Conservation (phyloP, 1,284 basidiomycete species). For the Coriolopsis trogii region DNA sequence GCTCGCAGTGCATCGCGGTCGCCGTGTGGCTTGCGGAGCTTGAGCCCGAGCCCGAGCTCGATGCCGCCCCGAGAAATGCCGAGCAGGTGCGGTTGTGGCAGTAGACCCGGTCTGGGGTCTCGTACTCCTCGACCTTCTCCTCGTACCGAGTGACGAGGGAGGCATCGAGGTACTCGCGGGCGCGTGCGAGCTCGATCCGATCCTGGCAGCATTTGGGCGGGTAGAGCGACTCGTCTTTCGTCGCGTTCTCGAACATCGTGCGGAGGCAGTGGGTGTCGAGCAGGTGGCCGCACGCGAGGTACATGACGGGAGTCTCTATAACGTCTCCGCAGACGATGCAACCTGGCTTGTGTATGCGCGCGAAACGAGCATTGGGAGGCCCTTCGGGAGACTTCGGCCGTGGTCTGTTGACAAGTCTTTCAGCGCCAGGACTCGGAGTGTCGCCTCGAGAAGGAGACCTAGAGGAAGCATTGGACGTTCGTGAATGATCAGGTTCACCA, state of each 20-base stretch:
- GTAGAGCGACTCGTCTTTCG: slow-evolving; percentile 21
- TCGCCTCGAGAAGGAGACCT: too few relatives aligned
- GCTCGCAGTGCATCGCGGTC: not conserved
- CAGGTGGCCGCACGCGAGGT: slow-evolving; percentile 20
- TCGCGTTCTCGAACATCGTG: slow-evolving; percentile 23
- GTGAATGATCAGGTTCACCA: too few relatives aligned
- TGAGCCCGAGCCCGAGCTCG: too few relatives aligned
- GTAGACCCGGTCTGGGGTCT: slow-evolving; percentile 21
- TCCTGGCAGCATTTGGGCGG: slow-evolving; percentile 25
- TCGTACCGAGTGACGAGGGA: slow-evolving; percentile 4
- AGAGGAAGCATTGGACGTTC: too few relatives aligned
- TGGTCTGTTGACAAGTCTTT: too few relatives aligned
- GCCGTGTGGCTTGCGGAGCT: slow-evolving; percentile 2
- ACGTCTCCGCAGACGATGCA: slow-evolving; percentile 22
- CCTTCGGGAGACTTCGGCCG: not conserved
- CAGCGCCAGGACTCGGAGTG: too few relatives aligned
- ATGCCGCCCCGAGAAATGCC: slow-evolving; percentile 19
- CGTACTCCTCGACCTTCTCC: slow-evolving; percentile 18
- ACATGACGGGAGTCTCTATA: slow-evolving; percentile 1
- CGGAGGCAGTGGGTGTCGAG: slow-evolving; percentile 21
- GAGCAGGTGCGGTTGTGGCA: slow-evolving; percentile 19
- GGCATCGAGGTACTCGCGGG: slow-evolving; percentile 6
- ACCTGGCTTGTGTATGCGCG: not conserved
- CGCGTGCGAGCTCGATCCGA: too few relatives aligned
- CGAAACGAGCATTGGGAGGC: not conserved